Evolutionary conservation across 768 basidiomycete species (phyloP), one percentile per base, ranked within the genome.

Genomic region (Baorangia bicolor): DNA sequence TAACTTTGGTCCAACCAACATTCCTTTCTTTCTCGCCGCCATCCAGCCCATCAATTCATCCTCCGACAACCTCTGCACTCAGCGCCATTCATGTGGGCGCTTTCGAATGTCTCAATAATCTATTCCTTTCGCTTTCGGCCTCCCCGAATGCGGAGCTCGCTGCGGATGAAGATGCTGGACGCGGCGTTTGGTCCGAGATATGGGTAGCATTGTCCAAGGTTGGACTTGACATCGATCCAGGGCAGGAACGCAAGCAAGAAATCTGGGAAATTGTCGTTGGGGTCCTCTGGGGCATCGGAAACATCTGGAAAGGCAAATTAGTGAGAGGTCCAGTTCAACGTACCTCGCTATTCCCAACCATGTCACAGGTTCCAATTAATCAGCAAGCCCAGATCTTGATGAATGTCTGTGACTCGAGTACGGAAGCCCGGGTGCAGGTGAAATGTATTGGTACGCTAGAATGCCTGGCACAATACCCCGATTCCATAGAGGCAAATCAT

Each of bases 81-180:
- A 82, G 89, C 58, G 84, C 88, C 8, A 84, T 96, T 48, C 94
- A 97, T 66, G 77, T 92, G 53, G 80, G 86, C 59, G 90, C 93
- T 11, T 78, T 95, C 27, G 93, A 96, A 68, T 94, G 94, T 65
- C 78, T 98, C 44, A 94, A 91, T 65, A 97, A 98, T 66, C 78
- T 94, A 37, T 88, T 96, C 64, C 76, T 95, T 34, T 86, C 92
- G 4, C 77, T 90, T 13, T 79, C 85, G 3, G 75, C 81, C 0
- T 71, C 77, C 5, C 73, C 79, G 2, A 78, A 76, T 49, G 60
- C 75, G 27, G 71, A 63, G 5, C 67, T 80, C 12, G 61, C 76
- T 13, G 72, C 74, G 4, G 83, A 87, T 46, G 71, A 73, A 16
- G 75, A 77, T 21, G 75, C 72, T 3, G 88, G 86, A 13, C 68